Base-by-base conservation (phyloP, 192 early-diverging fungal genomes). In the Dimargaris verticillata region DNA sequence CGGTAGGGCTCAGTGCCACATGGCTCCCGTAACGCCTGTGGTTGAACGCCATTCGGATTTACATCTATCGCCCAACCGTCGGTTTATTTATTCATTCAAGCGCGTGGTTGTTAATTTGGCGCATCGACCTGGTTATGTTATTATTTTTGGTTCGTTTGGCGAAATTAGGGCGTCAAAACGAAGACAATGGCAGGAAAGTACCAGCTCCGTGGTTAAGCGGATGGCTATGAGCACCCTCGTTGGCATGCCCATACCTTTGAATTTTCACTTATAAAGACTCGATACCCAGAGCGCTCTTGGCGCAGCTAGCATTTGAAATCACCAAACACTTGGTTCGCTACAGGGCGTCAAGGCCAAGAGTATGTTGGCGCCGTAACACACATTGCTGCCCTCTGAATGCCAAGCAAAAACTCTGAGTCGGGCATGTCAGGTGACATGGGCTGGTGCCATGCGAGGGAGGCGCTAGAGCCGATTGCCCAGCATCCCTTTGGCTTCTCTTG, bases 181-280 rank as follows among this genome's bases (percentile, higher is more conserved):
- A 41, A 41, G 22, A 59, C 57, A 43, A 18, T 59, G 2, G 29
- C 57, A 5, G 57, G 57, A n/a, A 59, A 59, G 25, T 59, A 44
- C 38, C 57, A 59, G 42, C 57, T 59, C 17, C 29, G 57, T 18
- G 15, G 13, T n/a, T 59, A 52, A 52, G 33, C 33, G 7, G 10
- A 51, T 51, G 18, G 18, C 20, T 51, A 51, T n/a, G n/a, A 51
- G 18, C 0, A 51, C 9, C 49, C 0, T 10, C 26, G 3, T 3
- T 51, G 3, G 49, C n/a, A n/a, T 26, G 9, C 9, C 11, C 9
- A 18, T n/a, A 18, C 20, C 10, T n/a, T 51, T 20, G 18, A 1
- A 3, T 0, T 25, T 51, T 26, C 11, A 51, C 1, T n/a, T 51
- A 0, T n/a, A 20, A n/a, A n/a, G 20, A n/a, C 0, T 7, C 18